These are phyloP conservation scores for Sideroxylon spinosum DNA, from an alignment of 179 eudicot species.

Conservation along the genomic window DNA sequence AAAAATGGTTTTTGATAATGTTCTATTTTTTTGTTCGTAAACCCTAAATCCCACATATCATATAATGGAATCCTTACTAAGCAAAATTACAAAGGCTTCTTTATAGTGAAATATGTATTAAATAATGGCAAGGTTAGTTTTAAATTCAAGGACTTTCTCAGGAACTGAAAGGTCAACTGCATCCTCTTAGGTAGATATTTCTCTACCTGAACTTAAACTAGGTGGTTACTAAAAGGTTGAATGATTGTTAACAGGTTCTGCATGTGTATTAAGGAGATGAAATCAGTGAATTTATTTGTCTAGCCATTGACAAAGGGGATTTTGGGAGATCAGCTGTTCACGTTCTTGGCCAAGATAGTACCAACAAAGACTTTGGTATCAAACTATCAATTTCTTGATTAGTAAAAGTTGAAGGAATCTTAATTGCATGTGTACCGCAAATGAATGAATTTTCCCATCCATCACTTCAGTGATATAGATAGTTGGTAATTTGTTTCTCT, in stretches of 20 bases:
- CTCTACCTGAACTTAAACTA: background rate
- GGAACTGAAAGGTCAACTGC: background rate
- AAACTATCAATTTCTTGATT: too few species aligned
- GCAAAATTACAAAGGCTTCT: background rate
- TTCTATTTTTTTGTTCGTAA: background rate
- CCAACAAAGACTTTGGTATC: too few species aligned
- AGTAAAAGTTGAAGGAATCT: too few species aligned
- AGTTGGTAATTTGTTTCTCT: conserved; percentile 4
- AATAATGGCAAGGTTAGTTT: background rate
- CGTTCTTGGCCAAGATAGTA: too few species aligned
- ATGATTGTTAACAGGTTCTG: background rate
- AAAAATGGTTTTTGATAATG: background rate
- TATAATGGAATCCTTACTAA: background rate
- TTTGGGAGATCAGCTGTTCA: too few species aligned
- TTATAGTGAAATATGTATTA: background rate
- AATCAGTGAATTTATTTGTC: background rate
- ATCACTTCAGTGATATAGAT: background rate
- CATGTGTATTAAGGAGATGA: background rate
- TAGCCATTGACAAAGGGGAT: background rate
- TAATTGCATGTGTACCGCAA: too few species aligned
- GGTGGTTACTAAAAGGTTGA: background rate
- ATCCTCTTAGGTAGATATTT: background rate
- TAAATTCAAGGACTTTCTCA: background rate
- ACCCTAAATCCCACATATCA: too few species aligned
- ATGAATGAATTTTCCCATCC: too few species aligned